A percentile compares a stretch with the other conserved stretches of the same genome.
phyloP scores from a whole-genome alignment of 768 basidiomycete genomes.

The Lactarius sp. region DNA sequence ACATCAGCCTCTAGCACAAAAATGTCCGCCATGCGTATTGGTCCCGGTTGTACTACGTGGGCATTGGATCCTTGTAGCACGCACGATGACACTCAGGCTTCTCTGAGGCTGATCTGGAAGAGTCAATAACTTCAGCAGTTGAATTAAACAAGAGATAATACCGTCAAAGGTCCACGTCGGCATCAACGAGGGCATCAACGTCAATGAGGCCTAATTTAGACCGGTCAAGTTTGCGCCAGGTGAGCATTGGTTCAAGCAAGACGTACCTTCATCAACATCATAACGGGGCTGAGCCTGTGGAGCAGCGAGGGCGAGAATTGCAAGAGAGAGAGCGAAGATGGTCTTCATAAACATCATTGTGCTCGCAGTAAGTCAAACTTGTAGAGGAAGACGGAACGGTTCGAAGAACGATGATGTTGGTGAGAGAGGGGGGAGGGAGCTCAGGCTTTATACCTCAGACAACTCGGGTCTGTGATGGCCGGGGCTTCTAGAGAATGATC shows the following conservation, averaged over 20 bases:
- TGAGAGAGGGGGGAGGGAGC: background rate
- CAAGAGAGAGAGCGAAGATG: slow-evolving; percentile 8
- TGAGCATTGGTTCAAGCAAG: background rate
- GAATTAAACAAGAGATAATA: background rate
- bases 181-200: too few species aligned
- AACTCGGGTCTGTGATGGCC: background rate
- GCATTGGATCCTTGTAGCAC: background rate
- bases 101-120: too few species aligned
- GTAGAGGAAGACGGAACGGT: background rate
- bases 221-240: background rate
- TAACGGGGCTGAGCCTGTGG: background rate
- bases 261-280: background rate
- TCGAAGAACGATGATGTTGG: background rate
- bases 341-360: slow-evolving; percentile 12
- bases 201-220: background rate
- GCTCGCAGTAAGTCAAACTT: background rate
- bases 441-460: background rate
- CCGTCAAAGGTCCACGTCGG: background rate
- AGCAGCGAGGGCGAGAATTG: slow-evolving; percentile 1
- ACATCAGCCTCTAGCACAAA: too few species aligned
- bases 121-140: too few species aligned
- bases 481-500: too few species aligned
- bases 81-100: too few species aligned
- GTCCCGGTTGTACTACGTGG: background rate
- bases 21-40: background rate